Percentiles rank a stretch among this genome's conserved stretches.
Evolutionary conservation across 1,284 basidiomycete genomes (phyloP).

Genomic region (Omphalotus olearius): DNA sequence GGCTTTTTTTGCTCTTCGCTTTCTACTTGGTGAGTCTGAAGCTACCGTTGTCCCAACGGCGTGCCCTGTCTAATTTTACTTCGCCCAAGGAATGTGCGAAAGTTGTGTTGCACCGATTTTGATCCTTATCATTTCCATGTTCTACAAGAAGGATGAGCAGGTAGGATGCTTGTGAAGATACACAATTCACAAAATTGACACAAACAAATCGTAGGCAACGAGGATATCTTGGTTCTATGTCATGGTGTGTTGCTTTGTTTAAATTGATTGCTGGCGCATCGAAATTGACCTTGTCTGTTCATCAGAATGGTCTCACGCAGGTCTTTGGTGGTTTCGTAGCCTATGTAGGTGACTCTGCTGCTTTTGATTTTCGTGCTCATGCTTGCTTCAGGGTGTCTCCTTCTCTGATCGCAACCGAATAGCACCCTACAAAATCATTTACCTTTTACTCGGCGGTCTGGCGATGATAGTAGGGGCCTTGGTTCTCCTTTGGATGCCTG

Average conservation of each 20-base stretch:
- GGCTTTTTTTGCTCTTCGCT: slow-evolving; percentile 58
- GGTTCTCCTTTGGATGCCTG: slow-evolving; percentile 60
- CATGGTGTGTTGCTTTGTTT: slow-evolving; percentile 38
- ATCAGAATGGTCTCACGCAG: slow-evolving; percentile 54
- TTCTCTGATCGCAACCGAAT: slow-evolving; percentile 45
- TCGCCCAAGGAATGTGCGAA: slow-evolving; percentile 55
- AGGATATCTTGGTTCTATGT: slow-evolving; percentile 68
- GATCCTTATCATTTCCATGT: slow-evolving; percentile 63
- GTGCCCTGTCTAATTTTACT: not conserved
- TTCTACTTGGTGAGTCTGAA: slow-evolving; percentile 44
- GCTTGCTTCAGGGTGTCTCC: slow-evolving; percentile 44
- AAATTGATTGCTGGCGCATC: too few relatives aligned
- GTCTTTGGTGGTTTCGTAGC: slow-evolving; percentile 67
- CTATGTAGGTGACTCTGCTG: slow-evolving; percentile 35
- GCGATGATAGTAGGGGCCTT: slow-evolving; percentile 55
- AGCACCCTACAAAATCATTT: slow-evolving; percentile 60
- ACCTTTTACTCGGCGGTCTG: slow-evolving; percentile 54
- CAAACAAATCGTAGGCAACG: slow-evolving; percentile 32
- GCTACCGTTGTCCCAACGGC: slow-evolving; percentile 14
- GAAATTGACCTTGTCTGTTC: not conserved
- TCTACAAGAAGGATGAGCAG: slow-evolving; percentile 70
- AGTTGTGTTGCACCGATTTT: slow-evolving; percentile 60
- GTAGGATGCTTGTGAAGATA: slow-evolving; percentile 23
- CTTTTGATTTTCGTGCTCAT: not conserved
- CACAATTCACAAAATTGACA: not conserved